Evolutionary conservation across 441 rosid genomes (phyloP).

Genomic region (Cnidoscolus chayamansa): DNA sequence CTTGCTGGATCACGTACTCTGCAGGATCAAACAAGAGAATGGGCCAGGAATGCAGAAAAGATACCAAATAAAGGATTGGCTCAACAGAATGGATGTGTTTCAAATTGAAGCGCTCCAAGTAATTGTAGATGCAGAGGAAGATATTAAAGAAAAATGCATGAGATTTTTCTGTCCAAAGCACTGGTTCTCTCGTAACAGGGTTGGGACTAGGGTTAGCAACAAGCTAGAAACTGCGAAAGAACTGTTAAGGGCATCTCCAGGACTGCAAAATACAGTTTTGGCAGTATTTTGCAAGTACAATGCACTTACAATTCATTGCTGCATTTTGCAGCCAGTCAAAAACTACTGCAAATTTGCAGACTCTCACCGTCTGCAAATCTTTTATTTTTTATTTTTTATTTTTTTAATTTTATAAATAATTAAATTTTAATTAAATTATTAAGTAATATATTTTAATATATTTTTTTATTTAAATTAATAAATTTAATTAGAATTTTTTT

Average conservation of each 20-base stretch:
- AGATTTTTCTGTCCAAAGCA: constrained; percentile 5
- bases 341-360: too few relatives aligned
- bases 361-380: too few relatives aligned
- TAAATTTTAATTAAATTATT: too few relatives aligned
- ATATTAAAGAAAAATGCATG: neutral
- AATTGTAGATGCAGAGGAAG: constrained; percentile 1
- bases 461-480: too few relatives aligned
- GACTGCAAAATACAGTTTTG: too few relatives aligned
- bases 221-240: neutral
- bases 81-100: neutral
- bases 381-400: too few relatives aligned
- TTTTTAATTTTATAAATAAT: too few relatives aligned
- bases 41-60: neutral
- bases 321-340: too few relatives aligned
- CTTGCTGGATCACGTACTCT: neutral
- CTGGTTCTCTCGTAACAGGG: neutral
- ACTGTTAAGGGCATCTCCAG: neutral
- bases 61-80: neutral
- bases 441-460: too few relatives aligned
- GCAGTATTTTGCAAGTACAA: too few relatives aligned
- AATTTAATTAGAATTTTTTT: too few relatives aligned
- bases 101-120: neutral
- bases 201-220: neutral
- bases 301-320: too few relatives aligned
- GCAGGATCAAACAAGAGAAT: neutral